phyloP scores from a whole-genome alignment of 2,329 filamentous ascomycete species.

The Periconia sp. region DNA sequence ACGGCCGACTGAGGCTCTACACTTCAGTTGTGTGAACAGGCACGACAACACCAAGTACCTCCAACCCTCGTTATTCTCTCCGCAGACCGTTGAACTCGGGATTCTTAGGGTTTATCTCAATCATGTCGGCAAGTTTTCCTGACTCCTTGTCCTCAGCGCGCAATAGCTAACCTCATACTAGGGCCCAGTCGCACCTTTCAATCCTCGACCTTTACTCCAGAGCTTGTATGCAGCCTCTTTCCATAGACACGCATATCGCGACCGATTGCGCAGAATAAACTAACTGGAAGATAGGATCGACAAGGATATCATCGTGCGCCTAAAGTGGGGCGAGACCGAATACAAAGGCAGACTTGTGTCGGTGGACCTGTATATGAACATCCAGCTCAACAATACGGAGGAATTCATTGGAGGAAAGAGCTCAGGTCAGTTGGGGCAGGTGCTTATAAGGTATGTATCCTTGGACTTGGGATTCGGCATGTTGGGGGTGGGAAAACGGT shows the following conservation, averaged over 20 bases:
- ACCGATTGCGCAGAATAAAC: background rate
- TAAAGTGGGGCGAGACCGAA: slow-evolving; percentile 98
- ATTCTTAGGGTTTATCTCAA: slow-evolving; percentile 10
- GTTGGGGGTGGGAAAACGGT: background rate
- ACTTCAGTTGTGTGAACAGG: background rate
- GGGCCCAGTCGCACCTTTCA: slow-evolving; percentile 73
- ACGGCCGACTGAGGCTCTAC: background rate
- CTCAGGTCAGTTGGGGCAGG: slow-evolving; percentile 82
- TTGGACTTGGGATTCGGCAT: background rate
- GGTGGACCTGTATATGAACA: slow-evolving; percentile 98
- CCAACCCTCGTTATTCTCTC: background rate
- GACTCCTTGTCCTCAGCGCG: background rate
- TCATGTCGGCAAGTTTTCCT: slow-evolving; percentile 41
- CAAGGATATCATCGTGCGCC: slow-evolving; percentile 84
- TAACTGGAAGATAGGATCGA: slow-evolving; percentile 64
- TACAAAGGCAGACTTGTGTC: slow-evolving; percentile 93
- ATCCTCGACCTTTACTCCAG: slow-evolving; percentile 96
- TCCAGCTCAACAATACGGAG: slow-evolving; percentile 86
- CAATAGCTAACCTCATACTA: slow-evolving; percentile 19
- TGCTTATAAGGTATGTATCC: slow-evolving; percentile 73
- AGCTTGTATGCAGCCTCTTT: slow-evolving; percentile 65
- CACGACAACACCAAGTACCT: background rate
- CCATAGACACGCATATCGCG: background rate
- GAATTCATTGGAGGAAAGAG: slow-evolving; percentile 89
- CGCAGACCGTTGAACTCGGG: background rate